Conservation (phyloP, 1,284 basidiomycete species). For the Fomitopsis schrenkii region DNA sequence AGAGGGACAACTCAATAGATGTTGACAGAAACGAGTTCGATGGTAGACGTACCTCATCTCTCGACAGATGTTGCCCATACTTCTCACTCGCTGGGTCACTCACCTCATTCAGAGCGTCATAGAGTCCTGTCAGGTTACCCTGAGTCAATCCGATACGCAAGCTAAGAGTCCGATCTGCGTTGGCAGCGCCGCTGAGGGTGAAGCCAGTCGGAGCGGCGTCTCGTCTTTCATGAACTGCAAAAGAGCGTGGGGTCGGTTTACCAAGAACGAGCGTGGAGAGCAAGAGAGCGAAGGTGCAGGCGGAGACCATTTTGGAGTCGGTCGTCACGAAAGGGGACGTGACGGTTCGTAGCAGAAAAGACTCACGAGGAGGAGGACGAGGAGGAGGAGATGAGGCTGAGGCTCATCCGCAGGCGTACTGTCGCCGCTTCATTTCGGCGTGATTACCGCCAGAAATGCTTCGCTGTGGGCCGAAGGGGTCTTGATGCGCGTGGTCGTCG, state of each 20-base stretch:
- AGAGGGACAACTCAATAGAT: background rate
- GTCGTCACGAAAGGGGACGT: constrained; percentile 18
- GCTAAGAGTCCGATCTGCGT: constrained; percentile 15
- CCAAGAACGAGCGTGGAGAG: constrained; percentile 34
- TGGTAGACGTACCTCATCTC: constrained; percentile 20
- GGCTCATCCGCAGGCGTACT: no score
- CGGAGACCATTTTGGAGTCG: constrained; percentile 21
- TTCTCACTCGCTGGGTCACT: constrained; percentile 20
- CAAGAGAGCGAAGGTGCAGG: constrained; percentile 26
- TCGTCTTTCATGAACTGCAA: constrained; percentile 21
- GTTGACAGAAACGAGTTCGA: no score
- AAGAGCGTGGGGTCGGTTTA: constrained; percentile 16
- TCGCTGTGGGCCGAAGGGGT: no score
- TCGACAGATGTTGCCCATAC: constrained; percentile 25
- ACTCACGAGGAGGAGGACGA: no score
- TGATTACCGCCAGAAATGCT: no score
- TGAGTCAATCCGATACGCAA: constrained; percentile 23
- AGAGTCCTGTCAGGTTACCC: constrained; percentile 19
- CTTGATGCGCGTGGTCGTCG: no score
- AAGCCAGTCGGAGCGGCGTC: constrained; percentile 18
- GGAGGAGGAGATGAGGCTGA: no score
- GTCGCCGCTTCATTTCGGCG: no score
- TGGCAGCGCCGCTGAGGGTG: constrained; percentile 15
- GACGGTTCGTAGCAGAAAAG: background rate
- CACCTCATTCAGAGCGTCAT: constrained; percentile 21